These are phyloP conservation scores for Penicillium steckii DNA, from an alignment of 495 filamentous ascomycete genomes.

Conservation along the genomic window DNA sequence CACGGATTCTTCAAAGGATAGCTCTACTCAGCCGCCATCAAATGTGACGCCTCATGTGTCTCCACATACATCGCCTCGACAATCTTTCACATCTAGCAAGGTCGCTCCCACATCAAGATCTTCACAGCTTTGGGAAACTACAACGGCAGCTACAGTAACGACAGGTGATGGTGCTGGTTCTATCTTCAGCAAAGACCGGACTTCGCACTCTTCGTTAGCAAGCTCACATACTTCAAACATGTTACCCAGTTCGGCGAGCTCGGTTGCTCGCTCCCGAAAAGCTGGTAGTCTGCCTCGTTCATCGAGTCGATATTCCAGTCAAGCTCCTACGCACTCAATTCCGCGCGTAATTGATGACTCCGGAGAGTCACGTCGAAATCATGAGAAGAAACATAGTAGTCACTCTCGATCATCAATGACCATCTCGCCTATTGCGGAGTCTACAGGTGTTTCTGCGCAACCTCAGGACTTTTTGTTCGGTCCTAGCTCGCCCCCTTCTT, in stretches of 20 bases:
- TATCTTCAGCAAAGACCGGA: not conserved
- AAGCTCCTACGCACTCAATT: not conserved
- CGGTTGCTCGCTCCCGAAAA: not conserved
- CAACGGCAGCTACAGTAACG: not conserved
- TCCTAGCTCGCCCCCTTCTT: slow-evolving; percentile 2
- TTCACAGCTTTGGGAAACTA: slow-evolving; percentile 15
- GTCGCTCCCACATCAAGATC: slow-evolving; percentile 4
- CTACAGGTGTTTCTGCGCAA: not conserved
- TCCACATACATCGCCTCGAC: not conserved
- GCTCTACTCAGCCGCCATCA: not conserved
- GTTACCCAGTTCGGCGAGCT: not conserved
- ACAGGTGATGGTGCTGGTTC: too few species aligned
- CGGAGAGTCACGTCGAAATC: not conserved
- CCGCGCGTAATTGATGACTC: not conserved
- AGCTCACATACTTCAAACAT: not conserved
- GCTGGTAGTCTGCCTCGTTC: slow-evolving; percentile 3
- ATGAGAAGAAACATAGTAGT: not conserved
- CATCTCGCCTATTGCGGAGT: slow-evolving; percentile 1
- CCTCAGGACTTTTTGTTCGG: not conserved
- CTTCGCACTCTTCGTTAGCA: not conserved
- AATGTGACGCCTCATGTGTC: slow-evolving; percentile 2
- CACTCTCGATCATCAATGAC: not conserved
- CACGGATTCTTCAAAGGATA: not conserved
- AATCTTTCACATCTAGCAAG: not conserved
- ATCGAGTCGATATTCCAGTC: slow-evolving; percentile 7